Evolutionary conservation across 352 stramenopile species (phyloP), one percentile per base, ranked within the genome.

Genomic region (Globisporangium radiosum): DNA sequence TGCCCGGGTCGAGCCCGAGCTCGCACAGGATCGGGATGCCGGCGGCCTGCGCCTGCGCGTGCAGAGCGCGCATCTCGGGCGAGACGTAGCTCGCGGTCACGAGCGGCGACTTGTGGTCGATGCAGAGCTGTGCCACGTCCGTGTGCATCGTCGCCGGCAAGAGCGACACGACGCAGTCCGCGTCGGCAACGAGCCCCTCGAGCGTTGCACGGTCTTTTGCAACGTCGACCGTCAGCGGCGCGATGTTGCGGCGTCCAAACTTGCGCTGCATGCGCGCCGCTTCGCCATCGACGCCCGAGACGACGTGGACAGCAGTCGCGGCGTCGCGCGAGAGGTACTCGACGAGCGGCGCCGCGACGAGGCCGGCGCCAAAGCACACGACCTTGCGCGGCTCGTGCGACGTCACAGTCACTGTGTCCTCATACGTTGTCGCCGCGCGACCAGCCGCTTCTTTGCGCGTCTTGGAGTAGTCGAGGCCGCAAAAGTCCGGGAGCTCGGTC

Each of bases 1-100:
- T 97, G 17, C 95, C 96, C 40, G 95, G 96, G 66, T 99, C 96
- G 13, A 99, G 68, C 11, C 96, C 96, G 49, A 97, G 80, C 72
- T 99, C 95, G 70, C 97, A 98, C 11, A 99, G 70, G 47, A 99
- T 97, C 25, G 83, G 80, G 47, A 98, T 88, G 9, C 90, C 92
- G 19, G 76, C 80, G 39, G 68, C 72, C 59, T 81, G 83, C 17
- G 81, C 90, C 19, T 84, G 80, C 14, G 79, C 65, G 52, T 97
- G 57, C 11, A 98, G 60, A 17, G 70, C 51, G 52, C 84, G 81
- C 87, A 99, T 98, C 61, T 97, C 94, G 3, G 88, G 81, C 37
- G 88, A 98, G 39, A 98, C 87, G 66, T 98, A 99, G 60, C 90
- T 98, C 39, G 96, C 95, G 2, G 96, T 98, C 36, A 98, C 92